A percentile compares a stretch with the other conserved stretches of the same genome.
phyloP scores from a whole-genome alignment of 495 filamentous ascomycete species.

The Daldinia caldariorum region DNA sequence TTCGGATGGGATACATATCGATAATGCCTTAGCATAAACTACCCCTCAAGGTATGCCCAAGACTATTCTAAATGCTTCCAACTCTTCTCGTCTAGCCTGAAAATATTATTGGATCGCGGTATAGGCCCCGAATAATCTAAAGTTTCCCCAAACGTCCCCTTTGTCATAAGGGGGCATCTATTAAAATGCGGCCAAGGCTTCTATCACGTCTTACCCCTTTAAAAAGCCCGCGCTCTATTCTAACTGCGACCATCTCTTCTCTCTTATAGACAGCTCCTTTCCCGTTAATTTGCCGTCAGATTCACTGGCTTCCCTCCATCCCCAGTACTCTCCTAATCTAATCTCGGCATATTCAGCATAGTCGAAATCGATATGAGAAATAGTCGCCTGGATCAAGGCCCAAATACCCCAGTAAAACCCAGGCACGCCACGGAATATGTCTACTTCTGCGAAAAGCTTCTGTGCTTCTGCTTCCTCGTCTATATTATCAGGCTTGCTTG shows the following conservation, averaged over 20 bases:
- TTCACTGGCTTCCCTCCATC: conserved; percentile 82
- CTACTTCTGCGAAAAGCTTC: conserved; percentile 78
- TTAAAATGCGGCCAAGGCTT: conserved; percentile 9
- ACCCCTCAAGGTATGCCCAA: neutral
- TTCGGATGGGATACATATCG: neutral
- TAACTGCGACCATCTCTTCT: conserved; percentile 80
- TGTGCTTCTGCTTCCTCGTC: conserved; percentile 67
- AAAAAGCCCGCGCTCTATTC: conserved; percentile 30
- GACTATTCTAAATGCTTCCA: neutral
- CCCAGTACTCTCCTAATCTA: conserved; percentile 91
- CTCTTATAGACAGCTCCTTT: conserved; percentile 74
- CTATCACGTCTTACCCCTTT: neutral
- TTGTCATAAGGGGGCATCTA: conserved; percentile 23
- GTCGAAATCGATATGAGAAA: conserved; percentile 97
- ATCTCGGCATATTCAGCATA: conserved; percentile 91
- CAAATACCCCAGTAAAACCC: conserved; percentile 94
- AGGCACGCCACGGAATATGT: conserved; percentile 86
- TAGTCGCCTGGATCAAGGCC: conserved; percentile 94
- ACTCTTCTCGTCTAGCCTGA: neutral
- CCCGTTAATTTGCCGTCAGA: conserved; percentile 66
- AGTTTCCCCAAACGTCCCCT: conserved; percentile 5
- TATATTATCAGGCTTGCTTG: conserved; percentile 53
- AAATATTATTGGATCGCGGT: neutral
- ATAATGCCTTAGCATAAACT: neutral
- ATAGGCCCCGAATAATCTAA: conserved; percentile 14